Evolutionary conservation across 768 basidiomycete species (phyloP).

Genomic region (Boletus coccyginus): DNA sequence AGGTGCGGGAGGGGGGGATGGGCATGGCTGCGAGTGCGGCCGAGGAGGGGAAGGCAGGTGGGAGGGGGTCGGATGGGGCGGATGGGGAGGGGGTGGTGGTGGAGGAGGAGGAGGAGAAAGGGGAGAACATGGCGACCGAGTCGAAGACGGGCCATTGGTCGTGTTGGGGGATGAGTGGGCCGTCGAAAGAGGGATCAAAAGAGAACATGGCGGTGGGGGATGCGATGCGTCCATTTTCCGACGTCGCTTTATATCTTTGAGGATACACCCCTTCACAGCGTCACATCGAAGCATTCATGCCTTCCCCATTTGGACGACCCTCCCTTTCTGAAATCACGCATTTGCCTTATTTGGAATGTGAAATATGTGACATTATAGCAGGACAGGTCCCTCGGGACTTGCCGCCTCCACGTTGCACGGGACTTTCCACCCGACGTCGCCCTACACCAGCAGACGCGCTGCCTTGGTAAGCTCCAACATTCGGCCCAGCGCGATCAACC

Average conservation of each 20-base stretch:
- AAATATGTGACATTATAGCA: neutral
- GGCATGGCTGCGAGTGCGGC: constrained; percentile 28
- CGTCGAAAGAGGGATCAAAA: constrained; percentile 13
- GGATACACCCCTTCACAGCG: constrained; percentile 16
- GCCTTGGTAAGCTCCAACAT: constrained; percentile 41
- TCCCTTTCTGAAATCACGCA: constrained; percentile 32
- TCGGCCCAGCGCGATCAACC: constrained; percentile 41
- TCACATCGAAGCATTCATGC: constrained; percentile 25
- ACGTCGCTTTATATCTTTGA: constrained; percentile 25
- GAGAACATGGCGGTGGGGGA: constrained; percentile 13
- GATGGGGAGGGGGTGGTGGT: constrained; percentile 9
- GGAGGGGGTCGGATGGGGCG: neutral
- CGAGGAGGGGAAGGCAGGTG: constrained; percentile 12
- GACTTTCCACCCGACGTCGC: neutral
- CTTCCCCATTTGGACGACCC: constrained; percentile 10
- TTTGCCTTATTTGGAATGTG: constrained; percentile 9
- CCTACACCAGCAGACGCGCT: constrained; percentile 4
- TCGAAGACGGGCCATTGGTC: constrained; percentile 28
- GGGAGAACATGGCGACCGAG: constrained; percentile 7
- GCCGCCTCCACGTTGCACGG: constrained; percentile 24
- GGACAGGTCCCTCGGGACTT: constrained; percentile 14
- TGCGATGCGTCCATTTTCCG: constrained; percentile 1
- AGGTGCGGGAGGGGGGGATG: constrained; percentile 27
- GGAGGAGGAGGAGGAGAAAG: constrained; percentile 7
- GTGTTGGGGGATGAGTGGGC: constrained; percentile 11